Evolutionary conservation across 1,284 basidiomycete species (phyloP).

Genomic region (Gymnopus androsaceus): DNA sequence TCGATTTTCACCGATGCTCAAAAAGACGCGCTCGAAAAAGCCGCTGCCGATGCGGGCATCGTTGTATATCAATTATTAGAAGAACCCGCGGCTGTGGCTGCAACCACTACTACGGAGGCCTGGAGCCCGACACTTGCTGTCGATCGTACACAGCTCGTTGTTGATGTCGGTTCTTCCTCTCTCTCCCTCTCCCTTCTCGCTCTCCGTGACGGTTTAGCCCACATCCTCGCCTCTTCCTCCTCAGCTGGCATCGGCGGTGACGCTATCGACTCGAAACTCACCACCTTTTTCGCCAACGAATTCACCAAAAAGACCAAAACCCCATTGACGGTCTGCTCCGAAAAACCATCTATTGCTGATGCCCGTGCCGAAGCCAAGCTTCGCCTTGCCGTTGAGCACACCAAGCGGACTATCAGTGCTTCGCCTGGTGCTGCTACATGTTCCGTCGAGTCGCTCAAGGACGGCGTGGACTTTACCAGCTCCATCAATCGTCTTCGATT

Average conservation of each 20-base stretch:
- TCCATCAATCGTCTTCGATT: conserved; percentile 95
- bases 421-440: conserved; percentile 88
- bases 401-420: conserved; percentile 91
- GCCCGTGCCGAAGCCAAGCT: conserved; percentile 93
- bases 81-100: conserved; percentile 78
- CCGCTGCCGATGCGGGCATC: conserved; percentile 77
- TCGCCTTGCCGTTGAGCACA: conserved; percentile 90
- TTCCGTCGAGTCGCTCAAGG: conserved; percentile 92
- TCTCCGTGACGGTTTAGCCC: conserved; percentile 66
- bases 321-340: conserved; percentile 65
- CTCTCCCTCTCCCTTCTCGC: conserved; percentile 64
- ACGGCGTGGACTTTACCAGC: conserved; percentile 90
- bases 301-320: conserved; percentile 97
- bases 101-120: conserved; percentile 51
- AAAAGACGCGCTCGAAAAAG: conserved; percentile 70
- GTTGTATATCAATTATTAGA: conserved; percentile 82
- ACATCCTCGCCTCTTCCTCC: conserved; percentile 49
- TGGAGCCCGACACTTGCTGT: conserved; percentile 44
- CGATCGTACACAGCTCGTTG: conserved; percentile 70
- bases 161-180: conserved; percentile 73
- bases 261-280: conserved; percentile 79
- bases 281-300: conserved; percentile 93
- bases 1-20: conserved; percentile 74
- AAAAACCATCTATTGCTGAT: conserved; percentile 56
- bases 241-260: conserved; percentile 58